phyloP scores from a whole-genome alignment of 768 basidiomycete genomes.

The Mycena galopus region DNA sequence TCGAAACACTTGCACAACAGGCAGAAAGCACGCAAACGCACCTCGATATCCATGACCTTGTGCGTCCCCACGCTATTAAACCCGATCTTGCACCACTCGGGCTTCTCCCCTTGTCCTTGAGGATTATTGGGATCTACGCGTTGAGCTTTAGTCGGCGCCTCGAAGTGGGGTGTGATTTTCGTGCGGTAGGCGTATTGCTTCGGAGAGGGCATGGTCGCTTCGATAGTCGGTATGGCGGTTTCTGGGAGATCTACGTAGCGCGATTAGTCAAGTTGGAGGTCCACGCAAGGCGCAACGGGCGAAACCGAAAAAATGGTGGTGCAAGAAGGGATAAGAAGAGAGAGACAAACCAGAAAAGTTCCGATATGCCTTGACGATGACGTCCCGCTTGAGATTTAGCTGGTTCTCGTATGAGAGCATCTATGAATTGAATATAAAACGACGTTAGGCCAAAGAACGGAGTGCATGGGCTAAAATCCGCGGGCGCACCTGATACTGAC shows the following conservation, averaged over 20 bases:
- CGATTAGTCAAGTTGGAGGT: too few species aligned
- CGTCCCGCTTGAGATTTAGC: slow-evolving; percentile 86
- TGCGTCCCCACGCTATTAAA: slow-evolving; percentile 86
- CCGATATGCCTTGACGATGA: slow-evolving; percentile 86
- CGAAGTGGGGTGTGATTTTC: slow-evolving; percentile 98
- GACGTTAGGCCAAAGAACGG: neutral
- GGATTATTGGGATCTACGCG: slow-evolving; percentile 31
- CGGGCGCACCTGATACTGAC: slow-evolving; percentile 90
- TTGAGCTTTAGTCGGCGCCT: slow-evolving; percentile 67
- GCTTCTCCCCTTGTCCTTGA: slow-evolving; percentile 48
- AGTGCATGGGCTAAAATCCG: neutral
- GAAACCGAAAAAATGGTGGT: slow-evolving; percentile 17
- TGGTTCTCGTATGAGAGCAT: slow-evolving; percentile 92
- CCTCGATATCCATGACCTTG: slow-evolving; percentile 92
- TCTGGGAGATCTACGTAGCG: slow-evolving; percentile 69
- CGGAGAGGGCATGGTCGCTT: slow-evolving; percentile 87
- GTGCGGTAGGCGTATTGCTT: slow-evolving; percentile 94
- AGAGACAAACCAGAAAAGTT: slow-evolving; percentile 72
- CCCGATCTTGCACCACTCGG: slow-evolving; percentile 87
- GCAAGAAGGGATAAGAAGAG: neutral
- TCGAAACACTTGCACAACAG: too few species aligned
- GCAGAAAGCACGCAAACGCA: slow-evolving; percentile 46
- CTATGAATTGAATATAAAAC: slow-evolving; percentile 53
- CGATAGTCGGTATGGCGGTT: slow-evolving; percentile 71
- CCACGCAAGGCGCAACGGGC: too few species aligned